Conservation (phyloP, 257 asterid species). For the Catharanthus roseus region DNA sequence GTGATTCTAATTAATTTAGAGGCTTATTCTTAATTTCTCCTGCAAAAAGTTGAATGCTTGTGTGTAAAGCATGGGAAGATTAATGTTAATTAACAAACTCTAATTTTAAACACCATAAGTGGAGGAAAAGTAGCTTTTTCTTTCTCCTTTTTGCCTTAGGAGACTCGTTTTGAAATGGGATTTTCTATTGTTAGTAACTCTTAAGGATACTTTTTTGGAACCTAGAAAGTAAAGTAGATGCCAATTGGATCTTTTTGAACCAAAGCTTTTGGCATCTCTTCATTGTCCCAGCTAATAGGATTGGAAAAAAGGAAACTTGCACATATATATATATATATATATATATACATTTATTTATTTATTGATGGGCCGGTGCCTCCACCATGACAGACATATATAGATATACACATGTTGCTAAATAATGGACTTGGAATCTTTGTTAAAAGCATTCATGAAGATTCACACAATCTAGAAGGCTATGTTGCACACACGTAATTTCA, state of each 20-base stretch:
- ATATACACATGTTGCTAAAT: conserved; percentile 7
- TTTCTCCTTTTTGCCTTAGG: conserved; percentile 9
- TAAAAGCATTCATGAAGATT: conserved; percentile 3
- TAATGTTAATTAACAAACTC: conserved; percentile 19
- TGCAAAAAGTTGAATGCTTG: conserved; percentile 44
- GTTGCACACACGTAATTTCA: not conserved
- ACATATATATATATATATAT: not conserved
- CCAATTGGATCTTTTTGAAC: conserved; percentile 21
- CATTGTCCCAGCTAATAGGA: conserved; percentile 22
- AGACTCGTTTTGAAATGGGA: conserved; percentile 16
- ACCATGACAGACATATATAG: conserved; percentile 7
- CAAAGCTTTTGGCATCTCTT: conserved; percentile 28
- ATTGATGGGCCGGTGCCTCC: conserved; percentile 25
- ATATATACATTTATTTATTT: not conserved
- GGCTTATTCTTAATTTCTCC: conserved; percentile 12
- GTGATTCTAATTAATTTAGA: conserved; percentile 20
- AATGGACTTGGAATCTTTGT: conserved; percentile 9
- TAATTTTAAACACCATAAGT: conserved; percentile 30
- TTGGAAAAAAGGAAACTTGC: not conserved
- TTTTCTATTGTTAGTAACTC: conserved; percentile 29
- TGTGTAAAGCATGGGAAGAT: conserved; percentile 37
- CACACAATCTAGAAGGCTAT: not conserved
- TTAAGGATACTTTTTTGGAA: conserved; percentile 22
- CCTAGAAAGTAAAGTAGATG: conserved; percentile 15
- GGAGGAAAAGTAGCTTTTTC: conserved; percentile 31